Evolutionary conservation across 306 rosid species (phyloP), one percentile per base, ranked within the genome.

Genomic region (Argentina anserina): DNA sequence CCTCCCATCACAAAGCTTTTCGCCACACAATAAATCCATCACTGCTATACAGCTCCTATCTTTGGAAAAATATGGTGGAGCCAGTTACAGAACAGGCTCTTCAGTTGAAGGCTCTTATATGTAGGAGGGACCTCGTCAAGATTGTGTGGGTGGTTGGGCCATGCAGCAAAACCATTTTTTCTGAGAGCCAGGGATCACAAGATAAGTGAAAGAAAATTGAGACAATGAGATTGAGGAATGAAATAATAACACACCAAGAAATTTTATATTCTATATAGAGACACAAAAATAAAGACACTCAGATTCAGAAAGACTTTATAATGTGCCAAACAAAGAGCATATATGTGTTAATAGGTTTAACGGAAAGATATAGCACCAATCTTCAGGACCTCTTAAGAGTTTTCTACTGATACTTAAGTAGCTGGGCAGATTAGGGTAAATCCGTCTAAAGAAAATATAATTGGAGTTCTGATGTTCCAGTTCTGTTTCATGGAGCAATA

Each of bases 101-200:
- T 85, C 78, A 70, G 81, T 83, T 64, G 85, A 82, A 78, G 83
- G 82, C 86, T 46, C 81, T 69, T 76, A 50, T 79, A 76, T 67
- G 45, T 26, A 67, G 55, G 64, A n/a, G n/a, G 83, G 55, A 74
- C 76, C 72, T 76, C 59, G 80, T 84, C 83, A 88, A 77, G 96
- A 83, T 75, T 91, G 83, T 0, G 92, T 86, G 20, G 90, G 82
- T 73, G 98, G 92, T 66, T 73, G 82, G 72, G 87, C 88, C 62
- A 94, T 60, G 90, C 99, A 94, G 96, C 99, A 94, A 78, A 91
- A 91, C 99, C 99, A 91, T 90, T 94, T 94, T 81, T 87, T 94
- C 99, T 91, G 97, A 46, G 81, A 82, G 79, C 23, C 77, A 78
- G 69, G 46, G 74, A 82, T 62, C 70, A 77, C 69, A 58, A 78